Base-by-base conservation (phyloP, 306 rosid species). In the Abrus precatorius region DNA sequence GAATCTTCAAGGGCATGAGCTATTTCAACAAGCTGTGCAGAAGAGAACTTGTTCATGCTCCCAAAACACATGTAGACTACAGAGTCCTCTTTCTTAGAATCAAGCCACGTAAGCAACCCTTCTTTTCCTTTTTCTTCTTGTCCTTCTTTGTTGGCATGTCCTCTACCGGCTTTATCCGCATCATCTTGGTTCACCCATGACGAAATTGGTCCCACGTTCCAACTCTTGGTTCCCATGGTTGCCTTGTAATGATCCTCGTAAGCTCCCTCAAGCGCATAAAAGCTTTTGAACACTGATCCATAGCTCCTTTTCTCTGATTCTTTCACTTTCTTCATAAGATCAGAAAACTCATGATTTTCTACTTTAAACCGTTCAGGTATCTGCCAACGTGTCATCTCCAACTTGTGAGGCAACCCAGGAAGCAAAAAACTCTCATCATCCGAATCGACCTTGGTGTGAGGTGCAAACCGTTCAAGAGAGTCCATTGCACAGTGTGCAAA, bases 181-280 rank as follows among this genome's bases (percentile, higher is more conserved):
- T 1, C 78, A 12, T 53, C 74, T 40, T 52, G 32, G 40, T 76
- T 82, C 5, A 68, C 74, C 82, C 78, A 76, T 29, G 75, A 36
- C 0, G 78, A 76, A 76, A 82, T 54, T 9, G 78, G 79, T 20
- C 78, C 86, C 28, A 82, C 20, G 14, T 68, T 64, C 79, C 82
- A 76, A 59, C 57, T 48, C 53, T 41, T 76, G 3, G n/a, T 76
- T 5, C 85, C 66, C 56, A 52, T 6, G 13, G 4, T 4, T 36
- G 40, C 4, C 40, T 36, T 36, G 40, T 36, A 36, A 36, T 36
- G 40, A 2, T 36, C 40, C 40, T 36, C 40, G 4, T 36, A 36
- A 2, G 40, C 40, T 36, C 40, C 40, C 40, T 36, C 40, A 36
- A 36, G 40, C 4, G 2, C 40, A 36, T 36, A 36, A 36, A 36